Conservation (phyloP, 202 grass and related monocot species). For the Zizania palustris region DNA sequence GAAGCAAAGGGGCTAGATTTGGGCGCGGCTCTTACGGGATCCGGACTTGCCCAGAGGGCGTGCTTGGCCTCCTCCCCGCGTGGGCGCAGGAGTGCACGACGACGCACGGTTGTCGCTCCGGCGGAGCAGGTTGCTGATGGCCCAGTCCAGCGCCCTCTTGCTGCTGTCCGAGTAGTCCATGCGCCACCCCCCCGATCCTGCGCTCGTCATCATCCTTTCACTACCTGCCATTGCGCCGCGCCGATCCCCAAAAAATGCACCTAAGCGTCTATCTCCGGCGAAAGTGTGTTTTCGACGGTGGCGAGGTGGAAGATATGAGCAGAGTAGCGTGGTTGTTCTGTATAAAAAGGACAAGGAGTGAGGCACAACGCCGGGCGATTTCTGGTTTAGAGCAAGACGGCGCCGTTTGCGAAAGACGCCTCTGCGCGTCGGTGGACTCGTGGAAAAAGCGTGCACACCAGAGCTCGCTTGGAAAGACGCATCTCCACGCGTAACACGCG, state of each 20-base stretch:
- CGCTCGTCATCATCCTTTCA: slow-evolving; percentile 45
- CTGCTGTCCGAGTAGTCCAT: slow-evolving; percentile 87
- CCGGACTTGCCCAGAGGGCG: slow-evolving; percentile 61
- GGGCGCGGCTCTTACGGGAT: slow-evolving; percentile 48
- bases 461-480: too few relatives aligned
- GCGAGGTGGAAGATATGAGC: background rate
- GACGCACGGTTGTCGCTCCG: slow-evolving; percentile 69
- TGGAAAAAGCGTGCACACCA: too few relatives aligned
- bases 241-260: background rate
- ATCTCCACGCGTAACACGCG: slow-evolving; percentile 39
- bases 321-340: background rate
- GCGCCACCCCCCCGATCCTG: slow-evolving; percentile 74
- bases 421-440: too few relatives aligned
- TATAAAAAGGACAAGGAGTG: background rate
- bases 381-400: background rate
- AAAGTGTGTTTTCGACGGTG: background rate
- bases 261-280: background rate
- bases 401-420: too few relatives aligned
- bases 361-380: too few relatives aligned
- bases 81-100: slow-evolving; percentile 57
- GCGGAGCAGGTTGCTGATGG: slow-evolving; percentile 68
- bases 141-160: slow-evolving; percentile 78
- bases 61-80: slow-evolving; percentile 47
- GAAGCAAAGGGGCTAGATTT: background rate
- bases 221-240: slow-evolving; percentile 28